phyloP scores from a whole-genome alignment of 2,329 filamentous ascomycete genomes.

The Trichoderma cornu-damae region DNA sequence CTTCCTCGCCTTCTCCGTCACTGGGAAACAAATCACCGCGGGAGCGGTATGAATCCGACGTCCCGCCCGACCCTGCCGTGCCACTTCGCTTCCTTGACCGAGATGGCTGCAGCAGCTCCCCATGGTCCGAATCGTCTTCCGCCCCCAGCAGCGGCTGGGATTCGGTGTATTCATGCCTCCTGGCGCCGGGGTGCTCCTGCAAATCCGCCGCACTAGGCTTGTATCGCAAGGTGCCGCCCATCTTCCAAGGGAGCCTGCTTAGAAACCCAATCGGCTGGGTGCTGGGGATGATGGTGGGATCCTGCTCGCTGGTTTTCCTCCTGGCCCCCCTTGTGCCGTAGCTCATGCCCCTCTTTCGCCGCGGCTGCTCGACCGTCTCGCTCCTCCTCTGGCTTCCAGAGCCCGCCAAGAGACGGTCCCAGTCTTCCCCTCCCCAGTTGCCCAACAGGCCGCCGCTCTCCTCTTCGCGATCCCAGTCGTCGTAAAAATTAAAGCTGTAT shows the following conservation, averaged over 20 bases:
- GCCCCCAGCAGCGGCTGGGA: conserved; percentile 61
- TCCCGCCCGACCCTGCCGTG: conserved; percentile 74
- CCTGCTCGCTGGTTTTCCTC: conserved; percentile 54
- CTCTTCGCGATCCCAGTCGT: conserved; percentile 78
- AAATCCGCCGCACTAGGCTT: conserved; percentile 87
- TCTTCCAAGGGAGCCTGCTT: conserved; percentile 74
- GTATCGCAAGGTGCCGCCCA: conserved; percentile 78
- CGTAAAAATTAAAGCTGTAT: conserved; percentile 92
- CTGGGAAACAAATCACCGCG: conserved; percentile 87
- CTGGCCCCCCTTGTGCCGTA: conserved; percentile 66
- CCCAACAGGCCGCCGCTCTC: conserved; percentile 56
- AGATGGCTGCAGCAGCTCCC: conserved; percentile 27
- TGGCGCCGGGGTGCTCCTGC: conserved; percentile 70
- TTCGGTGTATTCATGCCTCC: conserved; percentile 46
- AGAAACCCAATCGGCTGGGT: conserved; percentile 82
- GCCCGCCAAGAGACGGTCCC: conserved; percentile 75
- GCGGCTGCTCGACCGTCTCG: conserved; percentile 56
- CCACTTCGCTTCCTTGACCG: conserved; percentile 58
- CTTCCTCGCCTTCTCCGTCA: conserved; percentile 78
- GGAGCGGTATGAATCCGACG: conserved; percentile 79
- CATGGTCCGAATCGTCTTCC: conserved; percentile 30
- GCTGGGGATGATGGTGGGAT: conserved; percentile 85
- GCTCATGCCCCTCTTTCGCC: conserved; percentile 76
- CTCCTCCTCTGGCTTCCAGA: conserved; percentile 47
- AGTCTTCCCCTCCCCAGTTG: conserved; percentile 74